These are phyloP conservation scores for Geotrichum macrosporum DNA, from an alignment of 1,139 yeast species.

Conservation along the genomic window DNA sequence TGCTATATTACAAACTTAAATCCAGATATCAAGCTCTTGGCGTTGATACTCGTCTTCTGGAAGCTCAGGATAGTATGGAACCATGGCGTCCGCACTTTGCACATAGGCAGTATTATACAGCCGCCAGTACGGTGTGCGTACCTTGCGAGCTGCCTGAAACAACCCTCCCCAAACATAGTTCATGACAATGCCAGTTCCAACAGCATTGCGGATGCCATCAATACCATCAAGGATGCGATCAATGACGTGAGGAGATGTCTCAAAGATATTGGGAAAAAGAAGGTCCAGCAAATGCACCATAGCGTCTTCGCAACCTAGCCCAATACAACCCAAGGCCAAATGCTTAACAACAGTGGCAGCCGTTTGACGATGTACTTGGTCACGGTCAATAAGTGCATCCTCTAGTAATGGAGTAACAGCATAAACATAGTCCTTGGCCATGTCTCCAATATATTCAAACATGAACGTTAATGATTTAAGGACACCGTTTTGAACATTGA, in stretches of 20 bases:
- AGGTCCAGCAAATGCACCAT: constrained; percentile 71
- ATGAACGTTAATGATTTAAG: constrained; percentile 87
- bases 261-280: constrained; percentile 78
- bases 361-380: constrained; percentile 90
- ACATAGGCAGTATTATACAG: constrained; percentile 73
- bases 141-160: constrained; percentile 90
- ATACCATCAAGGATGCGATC: constrained; percentile 75
- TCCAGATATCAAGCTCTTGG: constrained; percentile 44
- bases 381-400: constrained; percentile 88
- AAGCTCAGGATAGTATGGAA: constrained; percentile 73
- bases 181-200: constrained; percentile 72
- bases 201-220: constrained; percentile 63
- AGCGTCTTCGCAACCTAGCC: constrained; percentile 70
- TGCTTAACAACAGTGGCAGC: constrained; percentile 87
- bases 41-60: constrained; percentile 37
- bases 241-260: constrained; percentile 93
- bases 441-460: constrained; percentile 86
- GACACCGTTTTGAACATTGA: constrained; percentile 93
- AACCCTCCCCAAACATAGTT: constrained; percentile 84
- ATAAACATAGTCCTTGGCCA: constrained; percentile 77
- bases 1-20: constrained; percentile 29
- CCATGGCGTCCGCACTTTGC: constrained; percentile 68
- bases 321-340: constrained; percentile 73
- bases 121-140: constrained; percentile 81
- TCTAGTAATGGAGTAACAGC: constrained; percentile 77